These are phyloP conservation scores for Aspergillus incahuasiensis DNA, from an alignment of 495 filamentous ascomycete species.

Conservation along the genomic window DNA sequence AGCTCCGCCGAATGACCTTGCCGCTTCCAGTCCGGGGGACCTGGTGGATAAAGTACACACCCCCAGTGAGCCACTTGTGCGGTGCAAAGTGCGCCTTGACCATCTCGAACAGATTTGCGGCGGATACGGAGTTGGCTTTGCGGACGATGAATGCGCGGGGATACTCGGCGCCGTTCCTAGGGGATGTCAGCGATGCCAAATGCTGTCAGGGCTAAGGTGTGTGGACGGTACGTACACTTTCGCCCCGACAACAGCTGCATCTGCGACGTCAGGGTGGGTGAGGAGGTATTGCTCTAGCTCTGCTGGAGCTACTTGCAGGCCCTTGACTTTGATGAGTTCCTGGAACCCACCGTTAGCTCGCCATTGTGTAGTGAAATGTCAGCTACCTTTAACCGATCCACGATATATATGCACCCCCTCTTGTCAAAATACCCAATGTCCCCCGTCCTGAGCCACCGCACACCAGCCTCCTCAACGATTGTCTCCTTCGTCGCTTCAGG, in stretches of 20 bases:
- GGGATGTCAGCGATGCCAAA: neutral
- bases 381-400: neutral
- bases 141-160: conserved; percentile 10
- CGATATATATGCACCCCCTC: neutral
- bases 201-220: too few species aligned
- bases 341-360: too few species aligned
- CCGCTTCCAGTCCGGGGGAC: conserved; percentile 9
- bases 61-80: conserved; percentile 10
- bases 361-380: too few species aligned
- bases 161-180: conserved; percentile 7
- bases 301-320: conserved; percentile 2
- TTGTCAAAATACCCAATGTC: conserved; percentile 12
- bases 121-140: neutral
- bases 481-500: conserved; percentile 1
- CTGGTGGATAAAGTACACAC: conserved; percentile 6
- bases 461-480: neutral
- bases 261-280: conserved; percentile 3
- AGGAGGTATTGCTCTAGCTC: conserved; percentile 5
- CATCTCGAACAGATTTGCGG: conserved; percentile 1
- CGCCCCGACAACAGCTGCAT: conserved; percentile 10
- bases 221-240: neutral
- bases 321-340: conserved; percentile 12
- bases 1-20: conserved; percentile 5
- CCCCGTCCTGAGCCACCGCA: conserved; percentile 5
- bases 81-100: conserved; percentile 1